These are phyloP conservation scores for Scleroderma citrinum DNA, from an alignment of 768 basidiomycete species.

Conservation along the genomic window DNA sequence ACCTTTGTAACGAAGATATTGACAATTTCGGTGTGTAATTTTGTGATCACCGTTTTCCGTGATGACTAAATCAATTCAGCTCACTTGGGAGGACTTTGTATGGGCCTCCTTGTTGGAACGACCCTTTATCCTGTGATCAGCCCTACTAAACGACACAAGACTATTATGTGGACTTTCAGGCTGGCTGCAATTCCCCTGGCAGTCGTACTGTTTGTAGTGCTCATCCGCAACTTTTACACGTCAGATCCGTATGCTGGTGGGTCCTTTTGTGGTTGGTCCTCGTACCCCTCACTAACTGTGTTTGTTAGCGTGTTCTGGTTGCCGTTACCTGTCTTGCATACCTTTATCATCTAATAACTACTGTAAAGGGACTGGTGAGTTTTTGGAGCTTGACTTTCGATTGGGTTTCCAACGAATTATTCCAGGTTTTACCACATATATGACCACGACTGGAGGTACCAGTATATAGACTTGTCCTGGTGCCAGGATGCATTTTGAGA, in stretches of 20 bases:
- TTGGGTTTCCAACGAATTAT: slow-evolving; percentile 2
- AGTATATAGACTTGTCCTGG: slow-evolving; percentile 19
- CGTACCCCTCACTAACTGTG: not conserved
- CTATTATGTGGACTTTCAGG: slow-evolving; percentile 69
- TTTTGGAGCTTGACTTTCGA: not conserved
- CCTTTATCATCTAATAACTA: slow-evolving; percentile 68
- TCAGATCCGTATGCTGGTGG: slow-evolving; percentile 78
- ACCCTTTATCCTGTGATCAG: slow-evolving; percentile 89
- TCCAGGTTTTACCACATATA: slow-evolving; percentile 16
- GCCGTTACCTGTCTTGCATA: slow-evolving; percentile 86
- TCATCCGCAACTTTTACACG: slow-evolving; percentile 87
- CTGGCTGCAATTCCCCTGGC: slow-evolving; percentile 68
- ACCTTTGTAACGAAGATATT: slow-evolving; percentile 44
- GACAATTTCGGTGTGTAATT: slow-evolving; percentile 76
- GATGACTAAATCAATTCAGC: slow-evolving; percentile 35
- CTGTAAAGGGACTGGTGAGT: slow-evolving; percentile 46
- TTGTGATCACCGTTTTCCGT: not conserved
- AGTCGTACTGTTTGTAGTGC: slow-evolving; percentile 73
- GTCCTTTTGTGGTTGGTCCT: slow-evolving; percentile 13
- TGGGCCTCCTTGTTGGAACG: slow-evolving; percentile 78
- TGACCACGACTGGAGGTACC: slow-evolving; percentile 25
- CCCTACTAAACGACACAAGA: slow-evolving; percentile 62
- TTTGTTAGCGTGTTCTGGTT: slow-evolving; percentile 70
- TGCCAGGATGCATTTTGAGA: no score
- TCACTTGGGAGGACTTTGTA: slow-evolving; percentile 82